Base-by-base conservation (phyloP, 768 basidiomycete genomes). In the Lentinula sp. region DNA sequence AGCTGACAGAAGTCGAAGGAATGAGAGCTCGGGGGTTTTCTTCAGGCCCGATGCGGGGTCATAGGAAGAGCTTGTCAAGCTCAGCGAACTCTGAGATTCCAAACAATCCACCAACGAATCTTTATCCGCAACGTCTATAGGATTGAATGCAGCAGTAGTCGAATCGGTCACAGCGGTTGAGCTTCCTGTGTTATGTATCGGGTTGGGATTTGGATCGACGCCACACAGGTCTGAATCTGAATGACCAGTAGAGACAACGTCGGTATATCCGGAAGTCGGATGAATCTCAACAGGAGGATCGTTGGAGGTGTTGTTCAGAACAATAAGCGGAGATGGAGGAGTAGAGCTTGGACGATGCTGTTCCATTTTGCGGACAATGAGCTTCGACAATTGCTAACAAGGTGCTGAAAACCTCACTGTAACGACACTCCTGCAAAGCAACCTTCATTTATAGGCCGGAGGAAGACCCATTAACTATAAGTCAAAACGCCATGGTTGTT, bases 1-100 rank as follows among this genome's bases (percentile, higher is more conserved):
- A 23, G 86, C 81, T 49, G 82, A 70, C 54, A 88, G 75, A 58
- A 89, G 80, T 32, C 81, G 82, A 28, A 77, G 61, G 1, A 83
- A 84, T 4, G 89, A 86, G 46, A 87, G 71, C 45, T 59, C 45
- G 32, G 57, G 45, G 8, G 45, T 34, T 46, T 11, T 59, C 31
- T 23, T 49, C 9, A 31, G 39, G 39, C 39, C 40, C 23, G 56
- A 57, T 57, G 32, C 15, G 51, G 51, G 51, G 31, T 34, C 51
- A 48, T 23, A 48, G 2, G 46, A 48, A 48, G 46, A 48, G 21
- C 21, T 48, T 48, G 46, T 21, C 11, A 48, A 9, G 21, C 21
- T 23, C 46, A 48, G 21, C 18, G 46, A 48, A 11, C 46, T 48
- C 21, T 48, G 46, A 48, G 46, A 48, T 48, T 23, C 46, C 21